Evolutionary conservation across 2,329 filamentous ascomycete genomes (phyloP).

Genomic region (Amauroascus verrucosus): DNA sequence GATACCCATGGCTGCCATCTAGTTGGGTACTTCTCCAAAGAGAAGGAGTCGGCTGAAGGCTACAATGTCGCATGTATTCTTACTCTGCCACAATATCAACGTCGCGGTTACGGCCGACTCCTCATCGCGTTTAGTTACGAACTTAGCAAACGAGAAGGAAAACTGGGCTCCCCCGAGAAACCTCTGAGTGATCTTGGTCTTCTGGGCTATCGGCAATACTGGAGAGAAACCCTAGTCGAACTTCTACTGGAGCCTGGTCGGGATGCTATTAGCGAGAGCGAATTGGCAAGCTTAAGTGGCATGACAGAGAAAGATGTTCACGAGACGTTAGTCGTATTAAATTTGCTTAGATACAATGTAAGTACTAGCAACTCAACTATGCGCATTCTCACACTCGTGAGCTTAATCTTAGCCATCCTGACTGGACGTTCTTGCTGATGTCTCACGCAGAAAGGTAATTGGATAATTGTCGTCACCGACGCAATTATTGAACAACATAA

Average conservation of each 20-base stretch:
- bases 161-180: slow-evolving; percentile 92
- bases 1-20: slow-evolving; percentile 89
- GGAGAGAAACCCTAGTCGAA: slow-evolving; percentile 90
- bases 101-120: slow-evolving; percentile 84
- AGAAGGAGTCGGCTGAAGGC: slow-evolving; percentile 91
- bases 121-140: slow-evolving; percentile 98
- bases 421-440: neutral
- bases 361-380: slow-evolving; percentile 19
- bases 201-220: slow-evolving; percentile 91
- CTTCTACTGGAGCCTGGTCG: slow-evolving; percentile 65
- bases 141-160: slow-evolving; percentile 86
- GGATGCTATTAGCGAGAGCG: slow-evolving; percentile 63
- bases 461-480: slow-evolving; percentile 87
- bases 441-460: slow-evolving; percentile 62
- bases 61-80: slow-evolving; percentile 99
- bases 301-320: slow-evolving; percentile 98
- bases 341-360: slow-evolving; percentile 84
- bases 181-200: slow-evolving; percentile 88
- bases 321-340: slow-evolving; percentile 84
- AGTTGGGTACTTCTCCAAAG: slow-evolving; percentile 98
- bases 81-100: slow-evolving; percentile 89
- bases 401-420: neutral
- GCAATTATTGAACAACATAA: slow-evolving; percentile 60
- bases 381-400: neutral
- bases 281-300: slow-evolving; percentile 64